Evolutionary conservation across 495 filamentous ascomycete species (phyloP).

Genomic region (Eremomyces bilateralis): DNA sequence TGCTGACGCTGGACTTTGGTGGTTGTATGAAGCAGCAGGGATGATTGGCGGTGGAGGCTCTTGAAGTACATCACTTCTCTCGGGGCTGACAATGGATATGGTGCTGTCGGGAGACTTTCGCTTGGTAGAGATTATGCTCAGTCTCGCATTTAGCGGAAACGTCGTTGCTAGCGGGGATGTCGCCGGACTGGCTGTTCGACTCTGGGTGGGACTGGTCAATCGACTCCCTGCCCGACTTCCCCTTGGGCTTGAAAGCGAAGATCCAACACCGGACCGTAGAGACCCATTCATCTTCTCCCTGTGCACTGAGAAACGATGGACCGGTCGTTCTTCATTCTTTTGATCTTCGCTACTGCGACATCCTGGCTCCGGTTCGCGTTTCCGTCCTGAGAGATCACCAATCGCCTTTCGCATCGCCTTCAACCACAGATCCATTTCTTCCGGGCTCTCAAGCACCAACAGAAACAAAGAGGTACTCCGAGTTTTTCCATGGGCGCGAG

Average conservation of each 20-base stretch:
- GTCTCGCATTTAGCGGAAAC: too few relatives aligned
- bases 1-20: too few relatives aligned
- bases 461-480: conserved; percentile 41
- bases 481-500: conserved; percentile 44
- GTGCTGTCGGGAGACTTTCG: too few relatives aligned
- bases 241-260: neutral
- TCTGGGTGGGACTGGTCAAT: neutral
- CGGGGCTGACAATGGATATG: too few relatives aligned
- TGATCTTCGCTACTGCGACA: neutral
- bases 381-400: conserved; percentile 10
- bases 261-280: neutral
- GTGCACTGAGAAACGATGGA: neutral
- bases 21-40: too few relatives aligned
- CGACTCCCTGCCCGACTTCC: neutral
- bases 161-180: too few relatives aligned
- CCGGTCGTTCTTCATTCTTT: neutral
- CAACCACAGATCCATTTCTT: conserved; percentile 77
- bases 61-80: too few relatives aligned
- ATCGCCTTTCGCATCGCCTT: conserved; percentile 24
- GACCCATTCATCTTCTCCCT: neutral
- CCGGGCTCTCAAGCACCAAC: conserved; percentile 58
- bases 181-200: neutral
- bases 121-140: too few relatives aligned
- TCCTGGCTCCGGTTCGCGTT: neutral
- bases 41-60: too few relatives aligned